Conservation (phyloP, 345 rosid species). For the Physaria fendleri region DNA sequence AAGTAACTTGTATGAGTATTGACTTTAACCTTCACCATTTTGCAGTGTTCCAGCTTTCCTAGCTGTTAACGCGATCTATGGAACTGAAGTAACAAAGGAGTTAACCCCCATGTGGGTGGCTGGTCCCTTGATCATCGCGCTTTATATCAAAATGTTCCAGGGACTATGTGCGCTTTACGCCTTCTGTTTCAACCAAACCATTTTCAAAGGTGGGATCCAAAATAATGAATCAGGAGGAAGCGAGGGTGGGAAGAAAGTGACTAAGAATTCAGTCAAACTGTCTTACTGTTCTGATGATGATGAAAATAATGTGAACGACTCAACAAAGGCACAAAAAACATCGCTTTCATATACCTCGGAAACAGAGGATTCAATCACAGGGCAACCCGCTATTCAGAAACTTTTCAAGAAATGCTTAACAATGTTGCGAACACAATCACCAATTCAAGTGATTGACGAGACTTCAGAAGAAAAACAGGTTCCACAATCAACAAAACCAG, state of each 20-base stretch:
- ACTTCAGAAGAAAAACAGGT: constrained; percentile 42
- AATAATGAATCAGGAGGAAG: no score
- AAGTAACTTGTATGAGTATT: no score
- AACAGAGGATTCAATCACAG: constrained; percentile 44
- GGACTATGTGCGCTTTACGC: no score
- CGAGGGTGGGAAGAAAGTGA: constrained; percentile 45
- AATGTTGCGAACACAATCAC: constrained; percentile 48
- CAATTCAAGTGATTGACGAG: constrained; percentile 45
- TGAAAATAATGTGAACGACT: constrained; percentile 43
- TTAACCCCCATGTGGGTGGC: no score
- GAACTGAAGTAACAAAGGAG: no score
- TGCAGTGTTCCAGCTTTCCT: no score
- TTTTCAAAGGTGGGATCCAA: constrained; percentile 63
- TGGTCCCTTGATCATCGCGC: no score
- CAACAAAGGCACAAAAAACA: constrained; percentile 53
- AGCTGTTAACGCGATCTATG: no score
- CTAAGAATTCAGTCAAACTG: constrained; percentile 53
- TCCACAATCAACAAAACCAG: constrained; percentile 32
- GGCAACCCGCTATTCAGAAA: constrained; percentile 65
- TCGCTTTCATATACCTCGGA: constrained; percentile 60
- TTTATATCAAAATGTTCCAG: no score
- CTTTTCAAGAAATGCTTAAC: constrained; percentile 82
- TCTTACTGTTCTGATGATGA: constrained; percentile 63
- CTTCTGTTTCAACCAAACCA: constrained; percentile 40
- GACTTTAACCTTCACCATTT: no score